Evolutionary conservation across 1,139 yeast genomes (phyloP), one percentile per base, ranked within the genome.

Genomic region (Debaryomyces coudertii): DNA sequence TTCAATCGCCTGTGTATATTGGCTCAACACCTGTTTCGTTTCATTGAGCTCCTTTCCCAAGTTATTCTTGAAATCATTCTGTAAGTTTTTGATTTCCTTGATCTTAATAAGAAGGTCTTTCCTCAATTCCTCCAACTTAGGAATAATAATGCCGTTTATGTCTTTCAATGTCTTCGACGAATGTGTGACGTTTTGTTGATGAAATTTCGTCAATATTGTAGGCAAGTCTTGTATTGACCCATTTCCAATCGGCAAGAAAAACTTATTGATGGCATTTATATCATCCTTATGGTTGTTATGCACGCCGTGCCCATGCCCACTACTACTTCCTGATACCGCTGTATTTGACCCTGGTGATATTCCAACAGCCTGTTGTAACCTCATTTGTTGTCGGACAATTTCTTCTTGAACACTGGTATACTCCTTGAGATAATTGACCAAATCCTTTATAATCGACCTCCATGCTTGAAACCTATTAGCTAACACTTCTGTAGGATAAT

Each of bases 381-480:
- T 74, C 45, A 83, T 73, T 62, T 90, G 95, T 60, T 89, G 96
- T 50, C 96, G 79, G 30, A 88, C 85, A 20, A 87, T 80, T 60
- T 90, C 97, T 60, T 90, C 97, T 62, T 90, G 95, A 40, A 88
- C 93, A 15, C 87, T 79, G 11, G 90, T 89, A 42, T 85, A 87
- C 57, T 90, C 97, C 53, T 79, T 80, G 52, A 92, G 73, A 62
- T 93, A 93, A 44, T 76, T 80, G 23, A 88, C 77, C 47, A 93
- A 68, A 31, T 92, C 86, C 48, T 85, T 82, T 49, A 90, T 84
- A 45, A 92, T 80, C 44, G 80, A 77, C 53, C 97, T 74, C 97
- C 97, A 93, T 3, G 95, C 86, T 40, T 84, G 80, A 62, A 92
- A 90, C 53, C 99, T 75, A 33, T 80, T 78, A 3, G 96, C 95